Conservation (phyloP, 1,139 yeast genomes). For the Yamadazyma jaroonii region DNA sequence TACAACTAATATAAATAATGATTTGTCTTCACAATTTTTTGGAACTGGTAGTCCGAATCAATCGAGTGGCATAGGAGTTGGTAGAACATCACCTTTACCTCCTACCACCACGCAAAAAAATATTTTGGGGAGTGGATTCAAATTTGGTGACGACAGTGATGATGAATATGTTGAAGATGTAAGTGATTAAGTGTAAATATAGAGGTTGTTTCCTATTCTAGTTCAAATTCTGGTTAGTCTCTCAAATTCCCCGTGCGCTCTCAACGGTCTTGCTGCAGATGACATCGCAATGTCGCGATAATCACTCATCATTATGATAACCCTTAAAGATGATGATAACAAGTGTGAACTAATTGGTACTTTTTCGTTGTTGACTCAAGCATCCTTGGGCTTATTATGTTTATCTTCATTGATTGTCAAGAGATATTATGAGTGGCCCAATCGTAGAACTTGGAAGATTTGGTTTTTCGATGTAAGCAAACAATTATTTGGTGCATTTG, state of each 20-base stretch:
- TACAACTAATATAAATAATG: conserved; percentile 13
- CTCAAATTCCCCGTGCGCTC: not conserved
- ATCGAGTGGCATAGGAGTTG: conserved; percentile 1
- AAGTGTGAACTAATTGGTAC: conserved; percentile 72
- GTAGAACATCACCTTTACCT: conserved; percentile 41
- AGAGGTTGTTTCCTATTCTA: not conserved
- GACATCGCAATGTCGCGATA: conserved; percentile 1
- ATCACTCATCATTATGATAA: not conserved
- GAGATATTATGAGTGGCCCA: conserved; percentile 74
- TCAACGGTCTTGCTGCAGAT: not conserved
- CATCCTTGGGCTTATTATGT: conserved; percentile 69
- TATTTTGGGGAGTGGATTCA: conserved; percentile 36
- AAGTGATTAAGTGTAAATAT: conserved; percentile 4
- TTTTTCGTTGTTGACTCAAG: conserved; percentile 64
- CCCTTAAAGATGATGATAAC: conserved; percentile 13
- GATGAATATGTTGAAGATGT: conserved; percentile 9
- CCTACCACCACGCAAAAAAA: conserved; percentile 47
- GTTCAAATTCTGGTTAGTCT: not conserved
- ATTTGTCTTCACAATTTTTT: conserved; percentile 19
- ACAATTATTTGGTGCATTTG: conserved; percentile 83
- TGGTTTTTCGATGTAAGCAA: conserved; percentile 91
- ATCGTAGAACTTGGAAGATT: conserved; percentile 77
- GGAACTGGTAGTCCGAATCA: conserved; percentile 2
- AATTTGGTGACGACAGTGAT: conserved; percentile 32
- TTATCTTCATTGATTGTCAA: conserved; percentile 71